These are phyloP conservation scores for Gentiana macrophylla DNA, from an alignment of 257 asterid species.

Conservation along the genomic window DNA sequence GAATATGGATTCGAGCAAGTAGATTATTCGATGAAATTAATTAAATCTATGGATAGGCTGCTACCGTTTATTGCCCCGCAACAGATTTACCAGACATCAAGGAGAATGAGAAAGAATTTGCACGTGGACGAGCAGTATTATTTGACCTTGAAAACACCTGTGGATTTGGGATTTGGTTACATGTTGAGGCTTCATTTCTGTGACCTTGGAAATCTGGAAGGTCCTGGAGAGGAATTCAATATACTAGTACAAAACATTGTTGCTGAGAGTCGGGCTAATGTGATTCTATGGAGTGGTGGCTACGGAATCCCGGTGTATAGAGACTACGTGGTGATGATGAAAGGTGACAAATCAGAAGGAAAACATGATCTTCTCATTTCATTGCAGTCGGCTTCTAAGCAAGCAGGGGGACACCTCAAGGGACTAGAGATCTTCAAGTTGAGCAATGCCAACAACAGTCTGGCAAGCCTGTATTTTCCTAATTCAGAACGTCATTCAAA, in stretches of 20 bases:
- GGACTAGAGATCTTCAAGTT: slow-evolving; percentile 17
- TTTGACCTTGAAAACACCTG: slow-evolving; percentile 3
- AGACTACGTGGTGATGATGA: slow-evolving; percentile 10
- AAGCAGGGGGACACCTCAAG: not conserved
- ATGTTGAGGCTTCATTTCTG: slow-evolving; percentile 6
- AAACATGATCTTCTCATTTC: too few relatives aligned
- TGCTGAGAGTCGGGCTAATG: slow-evolving; percentile 5
- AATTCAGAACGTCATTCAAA: not conserved
- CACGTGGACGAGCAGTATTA: not conserved
- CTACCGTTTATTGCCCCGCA: too few relatives aligned
- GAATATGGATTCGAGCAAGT: slow-evolving; percentile 6
- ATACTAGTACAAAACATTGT: not conserved
- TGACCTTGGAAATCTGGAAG: not conserved
- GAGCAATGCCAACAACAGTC: slow-evolving; percentile 8
- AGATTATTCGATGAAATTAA: not conserved
- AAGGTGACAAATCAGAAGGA: slow-evolving; percentile 4
- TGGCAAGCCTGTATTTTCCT: slow-evolving; percentile 1
- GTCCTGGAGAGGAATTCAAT: not conserved
- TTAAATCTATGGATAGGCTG: too few relatives aligned
- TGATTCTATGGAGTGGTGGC: slow-evolving; percentile 3
- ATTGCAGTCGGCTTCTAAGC: not conserved
- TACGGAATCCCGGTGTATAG: not conserved
- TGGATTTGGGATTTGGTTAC: slow-evolving; percentile 6
- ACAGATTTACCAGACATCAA: not conserved
- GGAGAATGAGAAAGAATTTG: not conserved